Evolutionary conservation across 2,329 filamentous ascomycete genomes (phyloP).

Genomic region (Thielaviopsis musarum): DNA sequence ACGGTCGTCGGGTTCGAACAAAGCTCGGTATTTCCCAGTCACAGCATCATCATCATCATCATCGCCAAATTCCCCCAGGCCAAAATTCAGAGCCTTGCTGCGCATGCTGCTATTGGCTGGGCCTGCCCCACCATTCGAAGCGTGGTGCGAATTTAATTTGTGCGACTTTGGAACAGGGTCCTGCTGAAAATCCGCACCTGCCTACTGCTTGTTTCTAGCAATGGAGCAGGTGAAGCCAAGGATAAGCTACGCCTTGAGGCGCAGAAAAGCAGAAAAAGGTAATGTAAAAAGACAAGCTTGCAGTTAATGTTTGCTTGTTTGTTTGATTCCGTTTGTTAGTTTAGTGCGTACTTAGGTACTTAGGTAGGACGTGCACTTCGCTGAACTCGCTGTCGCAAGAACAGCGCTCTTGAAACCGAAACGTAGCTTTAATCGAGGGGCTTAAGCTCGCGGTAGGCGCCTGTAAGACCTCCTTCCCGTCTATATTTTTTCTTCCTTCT

Average conservation of each 20-base stretch:
- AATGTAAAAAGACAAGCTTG: too few relatives aligned
- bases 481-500: not conserved
- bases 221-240: too few relatives aligned
- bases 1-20: not conserved
- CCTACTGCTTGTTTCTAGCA: too few relatives aligned
- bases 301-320: too few relatives aligned
- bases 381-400: not conserved
- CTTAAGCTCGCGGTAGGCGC: conserved; percentile 1
- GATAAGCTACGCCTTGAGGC: too few relatives aligned
- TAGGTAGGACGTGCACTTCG: too few relatives aligned
- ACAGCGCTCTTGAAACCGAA: not conserved
- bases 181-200: not conserved
- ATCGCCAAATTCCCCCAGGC: not conserved
- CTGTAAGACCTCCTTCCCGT: not conserved
- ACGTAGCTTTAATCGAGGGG: conserved; percentile 10
- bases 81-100: not conserved
- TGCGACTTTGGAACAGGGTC: too few relatives aligned
- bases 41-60: not conserved
- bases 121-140: not conserved
- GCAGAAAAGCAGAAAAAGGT: not conserved
- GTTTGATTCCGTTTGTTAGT: too few relatives aligned
- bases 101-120: not conserved
- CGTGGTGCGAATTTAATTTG: not conserved
- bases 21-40: not conserved
- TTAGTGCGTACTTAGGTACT: too few relatives aligned